Evolutionary conservation across 2,329 filamentous ascomycete genomes (phyloP).

Genomic region (Xylaria hypoxylon): DNA sequence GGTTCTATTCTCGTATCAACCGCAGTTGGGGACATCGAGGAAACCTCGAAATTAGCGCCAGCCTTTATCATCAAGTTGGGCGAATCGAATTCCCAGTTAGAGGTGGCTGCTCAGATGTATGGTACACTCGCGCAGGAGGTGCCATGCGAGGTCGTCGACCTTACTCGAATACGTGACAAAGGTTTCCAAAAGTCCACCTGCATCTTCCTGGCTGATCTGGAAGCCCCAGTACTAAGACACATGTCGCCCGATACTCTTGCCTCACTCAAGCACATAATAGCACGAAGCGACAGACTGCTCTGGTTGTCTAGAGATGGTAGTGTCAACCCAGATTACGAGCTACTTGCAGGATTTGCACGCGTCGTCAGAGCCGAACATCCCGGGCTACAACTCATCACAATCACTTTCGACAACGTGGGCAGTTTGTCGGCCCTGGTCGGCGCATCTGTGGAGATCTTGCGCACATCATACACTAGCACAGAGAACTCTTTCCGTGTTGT

Average conservation of each 20-base stretch:
- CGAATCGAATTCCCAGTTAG: constrained; percentile 20
- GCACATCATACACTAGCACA: constrained; percentile 16
- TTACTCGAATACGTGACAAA: constrained; percentile 27
- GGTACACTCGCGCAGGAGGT: constrained; percentile 1
- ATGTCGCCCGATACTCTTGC: constrained; percentile 38
- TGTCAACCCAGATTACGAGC: constrained; percentile 38
- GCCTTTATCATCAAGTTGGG: constrained; percentile 31
- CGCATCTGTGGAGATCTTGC: constrained; percentile 25
- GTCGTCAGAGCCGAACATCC: constrained; percentile 42
- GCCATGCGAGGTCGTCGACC: constrained; percentile 31
- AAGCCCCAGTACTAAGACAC: constrained; percentile 37
- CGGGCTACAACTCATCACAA: constrained; percentile 37
- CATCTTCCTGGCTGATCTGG: constrained; percentile 44
- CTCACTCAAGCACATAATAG: constrained; percentile 41
- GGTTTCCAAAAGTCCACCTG: constrained; percentile 38
- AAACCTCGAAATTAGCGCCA: constrained; percentile 15
- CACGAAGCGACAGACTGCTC: constrained; percentile 38
- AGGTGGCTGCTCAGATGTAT: constrained; percentile 22
- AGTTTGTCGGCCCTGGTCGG: constrained; percentile 21
- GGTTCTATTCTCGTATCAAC: constrained; percentile 43
- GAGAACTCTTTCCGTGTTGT: constrained; percentile 39
- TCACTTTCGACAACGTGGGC: constrained; percentile 38
- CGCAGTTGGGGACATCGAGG: constrained; percentile 22
- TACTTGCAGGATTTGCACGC: constrained; percentile 43
- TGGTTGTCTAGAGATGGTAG: constrained; percentile 41